Evolutionary conservation across 2,329 filamentous ascomycete species (phyloP).

Genomic region (Escovopsis sp.): DNA sequence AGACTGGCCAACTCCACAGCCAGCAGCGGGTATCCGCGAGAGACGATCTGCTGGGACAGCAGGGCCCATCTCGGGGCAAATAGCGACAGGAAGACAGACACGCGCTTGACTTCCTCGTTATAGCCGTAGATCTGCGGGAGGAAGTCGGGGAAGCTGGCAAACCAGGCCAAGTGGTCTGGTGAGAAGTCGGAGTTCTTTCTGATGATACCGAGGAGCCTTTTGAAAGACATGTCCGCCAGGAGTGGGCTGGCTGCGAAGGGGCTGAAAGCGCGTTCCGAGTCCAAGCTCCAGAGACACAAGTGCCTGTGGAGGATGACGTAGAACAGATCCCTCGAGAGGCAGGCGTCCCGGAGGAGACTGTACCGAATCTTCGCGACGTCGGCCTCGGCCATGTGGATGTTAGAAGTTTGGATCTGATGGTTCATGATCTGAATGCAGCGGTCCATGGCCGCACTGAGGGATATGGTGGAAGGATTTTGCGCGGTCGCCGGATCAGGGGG

Average conservation of each 20-base stretch:
- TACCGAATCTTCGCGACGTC: slow-evolving; percentile 32
- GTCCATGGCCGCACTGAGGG: too few species aligned
- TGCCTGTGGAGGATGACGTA: slow-evolving; percentile 52
- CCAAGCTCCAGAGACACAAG: slow-evolving; percentile 39
- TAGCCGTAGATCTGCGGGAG: neutral
- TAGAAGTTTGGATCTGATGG: too few species aligned
- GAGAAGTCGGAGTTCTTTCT: slow-evolving; percentile 11
- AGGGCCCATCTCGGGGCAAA: slow-evolving; percentile 11
- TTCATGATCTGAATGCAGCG: too few species aligned
- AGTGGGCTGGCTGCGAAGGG: slow-evolving; percentile 8
- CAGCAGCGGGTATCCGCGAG: slow-evolving; percentile 14
- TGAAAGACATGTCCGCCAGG: slow-evolving; percentile 6
- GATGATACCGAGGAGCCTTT: too few species aligned
- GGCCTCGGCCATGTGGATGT: slow-evolving; percentile 4
- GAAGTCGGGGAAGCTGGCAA: slow-evolving; percentile 13
- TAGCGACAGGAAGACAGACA: slow-evolving; percentile 11
- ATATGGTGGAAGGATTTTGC: too few species aligned
- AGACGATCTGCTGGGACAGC: slow-evolving; percentile 4
- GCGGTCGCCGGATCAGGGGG: too few species aligned
- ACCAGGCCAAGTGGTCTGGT: slow-evolving; percentile 13
- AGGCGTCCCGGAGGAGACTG: slow-evolving; percentile 41
- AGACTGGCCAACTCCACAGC: slow-evolving; percentile 11
- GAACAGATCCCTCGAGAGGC: slow-evolving; percentile 37
- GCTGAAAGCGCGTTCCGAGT: slow-evolving; percentile 18
- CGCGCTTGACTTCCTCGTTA: neutral